Conservation (phyloP, 139 green algal genomes). For the Chlorella vulgaris region DNA sequence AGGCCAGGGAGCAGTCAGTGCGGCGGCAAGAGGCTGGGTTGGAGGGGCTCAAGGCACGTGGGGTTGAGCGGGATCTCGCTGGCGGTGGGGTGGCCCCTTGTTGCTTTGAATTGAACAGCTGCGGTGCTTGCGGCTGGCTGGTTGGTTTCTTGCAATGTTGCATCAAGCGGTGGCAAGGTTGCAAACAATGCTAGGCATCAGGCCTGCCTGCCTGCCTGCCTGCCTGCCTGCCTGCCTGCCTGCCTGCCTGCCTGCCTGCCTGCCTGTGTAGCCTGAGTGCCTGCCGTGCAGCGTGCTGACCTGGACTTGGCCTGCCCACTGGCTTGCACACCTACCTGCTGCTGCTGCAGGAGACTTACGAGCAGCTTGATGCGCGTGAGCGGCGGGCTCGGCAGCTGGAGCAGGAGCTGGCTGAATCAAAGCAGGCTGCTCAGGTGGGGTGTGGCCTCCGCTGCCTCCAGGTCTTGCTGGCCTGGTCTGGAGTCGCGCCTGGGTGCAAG, state of each 20-base stretch:
- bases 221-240: neutral
- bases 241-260: too few relatives aligned
- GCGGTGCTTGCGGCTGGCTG: neutral
- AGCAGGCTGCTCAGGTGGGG: constrained; percentile 11
- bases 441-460: neutral
- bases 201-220: neutral
- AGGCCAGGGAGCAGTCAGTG: constrained; percentile 7
- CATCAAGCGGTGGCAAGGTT: neutral
- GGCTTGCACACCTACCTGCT: too few relatives aligned
- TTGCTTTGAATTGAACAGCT: neutral
- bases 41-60: constrained; percentile 27
- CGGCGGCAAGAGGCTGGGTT: constrained; percentile 31
- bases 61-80: neutral
- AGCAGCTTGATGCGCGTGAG: constrained; percentile 24
- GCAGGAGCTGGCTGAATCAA: constrained; percentile 16
- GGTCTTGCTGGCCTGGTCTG: neutral
- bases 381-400: neutral
- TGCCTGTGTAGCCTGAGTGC: too few relatives aligned
- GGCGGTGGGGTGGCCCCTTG: too few relatives aligned
- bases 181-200: neutral
- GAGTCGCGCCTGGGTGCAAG: neutral
- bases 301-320: neutral
- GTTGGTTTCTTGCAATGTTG: neutral
- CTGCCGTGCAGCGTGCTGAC: neutral
- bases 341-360: constrained; percentile 25